phyloP scores from a whole-genome alignment of 73 alveolate species.

The Stentor coeruleus region DNA sequence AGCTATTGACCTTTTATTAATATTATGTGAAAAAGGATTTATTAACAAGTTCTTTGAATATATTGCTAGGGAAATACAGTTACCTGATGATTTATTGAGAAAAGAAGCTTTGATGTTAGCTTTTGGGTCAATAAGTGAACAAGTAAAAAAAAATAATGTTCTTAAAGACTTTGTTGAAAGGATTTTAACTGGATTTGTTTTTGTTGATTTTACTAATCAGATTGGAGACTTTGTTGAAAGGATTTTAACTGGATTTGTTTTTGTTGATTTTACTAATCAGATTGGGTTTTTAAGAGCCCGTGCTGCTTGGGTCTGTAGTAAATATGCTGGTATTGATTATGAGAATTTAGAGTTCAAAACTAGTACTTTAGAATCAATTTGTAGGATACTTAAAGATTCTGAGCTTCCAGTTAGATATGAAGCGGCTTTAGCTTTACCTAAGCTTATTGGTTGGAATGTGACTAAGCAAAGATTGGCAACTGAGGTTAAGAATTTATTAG shows the following conservation, averaged over 20 bases:
- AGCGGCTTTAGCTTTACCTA: slow-evolving; percentile 51
- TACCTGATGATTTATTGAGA: slow-evolving; percentile 42
- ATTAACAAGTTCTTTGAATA: not conserved
- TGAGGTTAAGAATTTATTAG: slow-evolving; percentile 34
- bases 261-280: slow-evolving; percentile 38
- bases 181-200: no score
- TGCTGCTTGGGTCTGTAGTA: slow-evolving; percentile 61
- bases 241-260: slow-evolving; percentile 35
- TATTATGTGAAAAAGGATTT: not conserved
- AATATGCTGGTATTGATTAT: slow-evolving; percentile 34
- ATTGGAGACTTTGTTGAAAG: slow-evolving; percentile 33
- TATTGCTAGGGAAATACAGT: not conserved
- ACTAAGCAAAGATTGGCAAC: slow-evolving; percentile 39
- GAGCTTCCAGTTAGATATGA: slow-evolving; percentile 55
- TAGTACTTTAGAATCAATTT: slow-evolving; percentile 36
- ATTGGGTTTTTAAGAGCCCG: slow-evolving; percentile 42
- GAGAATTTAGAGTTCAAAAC: slow-evolving; percentile 30
- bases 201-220: slow-evolving; percentile 20
- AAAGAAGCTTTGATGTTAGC: slow-evolving; percentile 48
- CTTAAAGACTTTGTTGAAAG: slow-evolving; percentile 12
- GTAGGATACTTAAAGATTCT: slow-evolving; percentile 32
- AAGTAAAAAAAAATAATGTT: slow-evolving; percentile 23
- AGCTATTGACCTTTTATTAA: slow-evolving; percentile 34
- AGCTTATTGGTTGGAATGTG: slow-evolving; percentile 36
- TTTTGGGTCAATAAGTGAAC: slow-evolving; percentile 41